A percentile compares a stretch with the other conserved stretches of the same genome.
These are phyloP conservation scores for Hypoxylon sp. DNA, from an alignment of 2,329 filamentous ascomycete genomes.

Conservation along the genomic window DNA sequence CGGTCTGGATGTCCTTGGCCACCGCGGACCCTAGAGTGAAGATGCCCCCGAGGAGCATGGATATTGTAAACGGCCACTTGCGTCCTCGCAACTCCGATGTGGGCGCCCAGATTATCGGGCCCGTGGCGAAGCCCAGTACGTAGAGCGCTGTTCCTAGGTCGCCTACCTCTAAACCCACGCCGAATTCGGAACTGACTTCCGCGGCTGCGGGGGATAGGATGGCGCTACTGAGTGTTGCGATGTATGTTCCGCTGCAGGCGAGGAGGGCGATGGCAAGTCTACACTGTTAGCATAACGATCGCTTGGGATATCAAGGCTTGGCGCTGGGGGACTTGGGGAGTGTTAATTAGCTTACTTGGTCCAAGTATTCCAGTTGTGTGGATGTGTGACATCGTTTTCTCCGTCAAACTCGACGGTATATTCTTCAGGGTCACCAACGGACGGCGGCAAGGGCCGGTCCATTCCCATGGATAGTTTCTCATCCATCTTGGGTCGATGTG, in stretches of 20 bases:
- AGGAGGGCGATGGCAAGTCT: conserved; percentile 1
- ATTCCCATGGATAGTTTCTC: background rate
- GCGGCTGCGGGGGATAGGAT: background rate
- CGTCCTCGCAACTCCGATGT: conserved; percentile 1
- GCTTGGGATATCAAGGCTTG: too few relatives aligned
- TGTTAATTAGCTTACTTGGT: background rate
- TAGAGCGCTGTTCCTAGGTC: background rate
- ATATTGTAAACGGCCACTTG: conserved; percentile 1
- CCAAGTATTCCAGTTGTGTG: background rate
- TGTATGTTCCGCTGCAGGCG: background rate
- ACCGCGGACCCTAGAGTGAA: background rate
- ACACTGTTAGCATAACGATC: too few relatives aligned
- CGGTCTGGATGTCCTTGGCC: conserved; percentile 1
- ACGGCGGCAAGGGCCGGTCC: background rate
- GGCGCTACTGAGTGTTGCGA: background rate
- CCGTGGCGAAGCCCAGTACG: conserved; percentile 3
- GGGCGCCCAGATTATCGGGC: conserved; percentile 2
- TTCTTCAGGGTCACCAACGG: background rate
- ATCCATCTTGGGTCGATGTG: too few relatives aligned
- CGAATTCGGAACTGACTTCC: background rate
- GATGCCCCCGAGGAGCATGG: background rate
- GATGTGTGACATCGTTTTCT: background rate
- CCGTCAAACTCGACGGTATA: conserved; percentile 2
- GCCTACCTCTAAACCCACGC: background rate
- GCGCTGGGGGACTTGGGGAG: too few relatives aligned